Conservation (phyloP, 2,329 filamentous ascomycete genomes). For the Penicillium sp. region DNA sequence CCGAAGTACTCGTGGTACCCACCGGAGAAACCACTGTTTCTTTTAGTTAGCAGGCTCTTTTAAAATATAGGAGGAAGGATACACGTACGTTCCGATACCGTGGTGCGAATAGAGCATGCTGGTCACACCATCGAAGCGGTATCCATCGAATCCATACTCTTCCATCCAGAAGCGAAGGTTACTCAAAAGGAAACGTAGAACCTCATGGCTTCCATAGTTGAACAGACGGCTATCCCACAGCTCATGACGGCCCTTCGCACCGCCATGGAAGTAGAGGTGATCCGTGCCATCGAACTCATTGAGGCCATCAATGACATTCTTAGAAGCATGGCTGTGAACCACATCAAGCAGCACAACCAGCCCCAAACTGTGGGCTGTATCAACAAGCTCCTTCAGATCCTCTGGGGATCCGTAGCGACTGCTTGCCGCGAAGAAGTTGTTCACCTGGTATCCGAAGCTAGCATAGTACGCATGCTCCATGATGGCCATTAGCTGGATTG, state of each 20-base stretch:
- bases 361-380: constrained; percentile 88
- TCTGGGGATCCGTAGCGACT: constrained; percentile 93
- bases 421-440: constrained; percentile 97
- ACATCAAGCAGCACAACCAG: constrained; percentile 91
- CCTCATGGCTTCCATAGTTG: constrained; percentile 95
- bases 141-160: constrained; percentile 93
- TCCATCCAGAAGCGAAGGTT: constrained; percentile 99
- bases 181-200: constrained; percentile 90
- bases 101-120: constrained; percentile 98
- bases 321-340: constrained; percentile 96
- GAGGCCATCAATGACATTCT: constrained; percentile 91
- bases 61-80: not conserved
- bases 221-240: constrained; percentile 96
- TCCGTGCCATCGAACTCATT: constrained; percentile 96
- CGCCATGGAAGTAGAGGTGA: constrained; percentile 92
- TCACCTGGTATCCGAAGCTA: constrained; percentile 97
- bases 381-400: constrained; percentile 93
- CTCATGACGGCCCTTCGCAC: constrained; percentile 80
- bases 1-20: constrained; percentile 99
- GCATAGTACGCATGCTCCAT: constrained; percentile 99
- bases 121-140: constrained; percentile 96
- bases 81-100: constrained; percentile 86
- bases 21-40: constrained; percentile 80
- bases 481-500: constrained; percentile 96
- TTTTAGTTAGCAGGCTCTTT: constrained; percentile 1